Evolutionary conservation across 2,329 filamentous ascomycete species (phyloP).

Genomic region (Diaporthe capsici): DNA sequence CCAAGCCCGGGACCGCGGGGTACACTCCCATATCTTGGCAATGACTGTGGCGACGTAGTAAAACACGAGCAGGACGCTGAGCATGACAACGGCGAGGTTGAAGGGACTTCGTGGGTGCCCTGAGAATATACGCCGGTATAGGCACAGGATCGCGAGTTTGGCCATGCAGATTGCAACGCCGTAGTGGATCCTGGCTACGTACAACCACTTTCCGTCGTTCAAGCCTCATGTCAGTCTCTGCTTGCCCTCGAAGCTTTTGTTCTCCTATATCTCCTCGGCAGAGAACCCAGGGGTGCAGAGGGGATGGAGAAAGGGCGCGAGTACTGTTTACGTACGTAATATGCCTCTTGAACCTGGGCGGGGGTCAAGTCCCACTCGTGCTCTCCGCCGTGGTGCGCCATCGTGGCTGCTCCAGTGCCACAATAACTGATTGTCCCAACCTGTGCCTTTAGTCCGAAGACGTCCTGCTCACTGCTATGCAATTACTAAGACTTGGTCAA

Average conservation of each 20-base stretch:
- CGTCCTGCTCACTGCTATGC: neutral
- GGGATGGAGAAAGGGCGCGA: neutral
- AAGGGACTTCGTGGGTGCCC: constrained; percentile 7
- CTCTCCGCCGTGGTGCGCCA: constrained; percentile 22
- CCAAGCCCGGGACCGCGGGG: neutral
- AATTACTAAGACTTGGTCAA: neutral
- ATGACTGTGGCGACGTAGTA: constrained; percentile 25
- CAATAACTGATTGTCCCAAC: constrained; percentile 9
- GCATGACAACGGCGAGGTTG: neutral
- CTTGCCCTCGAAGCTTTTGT: neutral
- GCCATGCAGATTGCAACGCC: constrained; percentile 32
- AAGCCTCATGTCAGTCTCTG: neutral
- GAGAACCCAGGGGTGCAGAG: neutral
- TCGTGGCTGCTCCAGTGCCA: constrained; percentile 21
- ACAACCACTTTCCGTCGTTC: constrained; percentile 1
- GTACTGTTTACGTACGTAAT: constrained; percentile 4
- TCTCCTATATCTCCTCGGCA: neutral
- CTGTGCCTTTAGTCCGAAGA: neutral
- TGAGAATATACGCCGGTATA: constrained; percentile 19
- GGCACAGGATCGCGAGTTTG: constrained; percentile 20
- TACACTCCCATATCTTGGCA: constrained; percentile 26
- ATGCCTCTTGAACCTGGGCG: neutral
- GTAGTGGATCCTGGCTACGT: constrained; percentile 24
- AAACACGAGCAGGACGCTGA: constrained; percentile 14
- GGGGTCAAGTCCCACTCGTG: constrained; percentile 11